A percentile compares a stretch with the other conserved stretches of the same genome.
Conservation (phyloP, 306 rosid genomes). For the Sicyos edulis region DNA sequence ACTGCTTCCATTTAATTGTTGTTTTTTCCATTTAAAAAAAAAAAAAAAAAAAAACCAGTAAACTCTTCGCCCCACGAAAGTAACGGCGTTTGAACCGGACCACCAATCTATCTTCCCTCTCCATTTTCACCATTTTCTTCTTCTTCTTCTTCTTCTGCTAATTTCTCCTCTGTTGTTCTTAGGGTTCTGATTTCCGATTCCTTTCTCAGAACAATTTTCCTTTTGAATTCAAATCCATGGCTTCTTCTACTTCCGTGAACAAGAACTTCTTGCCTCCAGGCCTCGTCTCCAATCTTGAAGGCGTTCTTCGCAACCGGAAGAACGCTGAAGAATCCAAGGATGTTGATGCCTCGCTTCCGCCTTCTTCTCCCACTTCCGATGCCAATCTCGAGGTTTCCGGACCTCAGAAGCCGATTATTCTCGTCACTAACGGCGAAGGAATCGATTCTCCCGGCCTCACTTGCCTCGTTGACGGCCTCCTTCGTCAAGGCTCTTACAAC, state of each 20-base stretch:
- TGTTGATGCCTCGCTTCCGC: constrained; percentile 28
- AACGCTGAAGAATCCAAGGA: constrained; percentile 34
- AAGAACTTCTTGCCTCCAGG: constrained; percentile 76
- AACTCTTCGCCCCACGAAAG: constrained; percentile 23
- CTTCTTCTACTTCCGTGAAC: constrained; percentile 41
- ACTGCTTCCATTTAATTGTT: too few species aligned
- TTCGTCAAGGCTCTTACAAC: constrained; percentile 59
- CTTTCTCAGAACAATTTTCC: background rate
- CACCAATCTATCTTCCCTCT: constrained; percentile 29
- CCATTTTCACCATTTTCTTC: constrained; percentile 20
- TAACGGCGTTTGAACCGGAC: constrained; percentile 85
- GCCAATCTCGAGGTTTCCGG: constrained; percentile 24
- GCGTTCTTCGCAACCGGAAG: constrained; percentile 51
- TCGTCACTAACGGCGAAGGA: constrained; percentile 72
- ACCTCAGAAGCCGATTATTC: constrained; percentile 54
- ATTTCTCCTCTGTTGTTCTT: constrained; percentile 26
- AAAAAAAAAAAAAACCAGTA: background rate
- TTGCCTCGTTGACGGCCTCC: constrained; percentile 71
- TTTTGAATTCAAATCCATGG: constrained; percentile 17
- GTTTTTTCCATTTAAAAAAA: too few species aligned
- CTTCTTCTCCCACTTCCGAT: constrained; percentile 41
- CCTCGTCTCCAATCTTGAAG: constrained; percentile 83
- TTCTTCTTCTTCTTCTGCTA: constrained; percentile 4
- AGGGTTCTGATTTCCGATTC: constrained; percentile 63
- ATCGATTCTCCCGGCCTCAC: constrained; percentile 75